Base-by-base conservation (phyloP, 495 filamentous ascomycete species). In the Elasticomyces elasticus region DNA sequence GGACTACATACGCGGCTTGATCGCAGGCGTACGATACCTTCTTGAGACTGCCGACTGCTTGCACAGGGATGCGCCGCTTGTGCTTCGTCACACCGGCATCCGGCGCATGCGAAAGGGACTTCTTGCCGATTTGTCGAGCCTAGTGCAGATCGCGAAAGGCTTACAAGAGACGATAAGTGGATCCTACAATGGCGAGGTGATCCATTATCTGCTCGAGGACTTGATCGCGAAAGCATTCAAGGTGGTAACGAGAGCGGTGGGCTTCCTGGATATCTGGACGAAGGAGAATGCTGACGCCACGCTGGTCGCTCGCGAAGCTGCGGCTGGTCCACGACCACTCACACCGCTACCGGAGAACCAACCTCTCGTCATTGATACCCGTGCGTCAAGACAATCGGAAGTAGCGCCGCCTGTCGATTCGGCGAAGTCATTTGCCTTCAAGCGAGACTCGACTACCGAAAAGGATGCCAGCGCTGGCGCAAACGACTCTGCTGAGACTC, bases 211-310 rank as follows among this genome's bases (percentile, higher is more conserved):
- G 27, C 74, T 94, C 47, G 91, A 96, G 66, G 88, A 94, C 66
- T 86, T 97, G 80, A 82, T 96, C 11, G 70, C 94, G 46, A 90
- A 89, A 65, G 89, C 89, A 0, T 97, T 94, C 72, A 91, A 86
- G 62, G 87, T 96, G 53, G 86, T 94, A n/a, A 89, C 82, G 51
- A 84, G 89, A 53, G 87, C 86, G 31, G 89, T 96, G 48, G 78
- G 82, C 55, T 96, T 99, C 65, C 74, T 96, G n/a, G 94, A 99
- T 63, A 75, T 89, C 4, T 85, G 89, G 76, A 81, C 87, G 23
- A 81, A 91, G 52, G 85, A 88, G 58, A 70, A 72, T 28, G 51
- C 5, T 1, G 52, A 54, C 4, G 2, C 22, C 15, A 49, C n/a
- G 24, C 25, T 9, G 46, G 26, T 31, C 15, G 3, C 25, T 17